Conservation (phyloP, 805 yeast species). For the Clavispora asparagi region DNA sequence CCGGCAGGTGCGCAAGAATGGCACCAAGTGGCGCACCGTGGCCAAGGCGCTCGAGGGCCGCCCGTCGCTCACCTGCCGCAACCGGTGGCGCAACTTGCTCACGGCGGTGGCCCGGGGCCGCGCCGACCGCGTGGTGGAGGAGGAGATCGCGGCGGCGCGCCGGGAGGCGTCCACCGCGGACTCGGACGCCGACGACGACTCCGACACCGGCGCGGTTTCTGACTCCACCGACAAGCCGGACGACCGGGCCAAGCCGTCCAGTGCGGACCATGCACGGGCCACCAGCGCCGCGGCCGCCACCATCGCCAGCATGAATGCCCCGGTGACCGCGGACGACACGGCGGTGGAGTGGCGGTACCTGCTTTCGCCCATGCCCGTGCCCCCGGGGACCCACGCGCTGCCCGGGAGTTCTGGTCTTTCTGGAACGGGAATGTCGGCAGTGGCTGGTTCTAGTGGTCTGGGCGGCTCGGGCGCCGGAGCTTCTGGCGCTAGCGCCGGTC, state of each 20-base stretch:
- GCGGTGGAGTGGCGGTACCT: constrained; percentile 61
- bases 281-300: background rate
- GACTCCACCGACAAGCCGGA: background rate
- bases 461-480: too few relatives aligned
- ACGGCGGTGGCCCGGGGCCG: constrained; percentile 68
- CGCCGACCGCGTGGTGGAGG: constrained; percentile 50
- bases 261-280: background rate
- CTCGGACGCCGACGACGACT: background rate
- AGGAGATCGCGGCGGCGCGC: constrained; percentile 48
- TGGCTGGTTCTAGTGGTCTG: too few relatives aligned
- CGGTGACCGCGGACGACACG: constrained; percentile 1
- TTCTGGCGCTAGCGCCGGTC: too few relatives aligned
- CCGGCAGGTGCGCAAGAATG: constrained; percentile 61
- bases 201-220: background rate
- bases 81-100: constrained; percentile 85
- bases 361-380: too few relatives aligned
- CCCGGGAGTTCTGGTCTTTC: too few relatives aligned
- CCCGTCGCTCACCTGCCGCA: constrained; percentile 85
- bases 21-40: constrained; percentile 87
- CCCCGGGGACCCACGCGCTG: too few relatives aligned
- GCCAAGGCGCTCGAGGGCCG: constrained; percentile 67
- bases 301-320: background rate
- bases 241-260: background rate
- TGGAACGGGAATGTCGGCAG: too few relatives aligned
- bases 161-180: background rate